Conservation (phyloP, 129 eudicot species). For the Pseudognaphalium luteoalbum region DNA sequence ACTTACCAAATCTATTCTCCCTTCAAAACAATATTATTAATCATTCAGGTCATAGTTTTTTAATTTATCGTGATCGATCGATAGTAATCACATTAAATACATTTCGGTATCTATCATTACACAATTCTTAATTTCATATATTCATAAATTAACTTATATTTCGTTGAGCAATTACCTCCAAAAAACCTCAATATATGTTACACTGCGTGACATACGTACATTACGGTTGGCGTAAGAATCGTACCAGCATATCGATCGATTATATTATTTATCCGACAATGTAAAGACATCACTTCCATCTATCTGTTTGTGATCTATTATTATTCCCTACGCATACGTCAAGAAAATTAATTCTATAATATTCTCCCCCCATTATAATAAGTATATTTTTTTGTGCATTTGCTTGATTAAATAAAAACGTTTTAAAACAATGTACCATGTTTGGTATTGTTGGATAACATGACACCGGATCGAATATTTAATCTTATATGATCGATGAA, state of each 20-base stretch:
- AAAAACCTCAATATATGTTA: too few species aligned
- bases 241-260: too few species aligned
- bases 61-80: background rate
- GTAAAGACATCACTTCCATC: slow-evolving; percentile 50
- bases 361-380: background rate
- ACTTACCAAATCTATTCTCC: slow-evolving; percentile 35
- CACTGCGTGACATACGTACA: too few species aligned
- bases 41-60: slow-evolving; percentile 22
- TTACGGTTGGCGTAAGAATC: too few species aligned
- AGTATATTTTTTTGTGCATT: too few species aligned
- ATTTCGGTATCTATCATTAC: too few species aligned
- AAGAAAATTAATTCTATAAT: slow-evolving; percentile 24
- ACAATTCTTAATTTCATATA: too few species aligned
- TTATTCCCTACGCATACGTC: slow-evolving; percentile 22
- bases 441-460: slow-evolving; percentile 34
- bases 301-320: slow-evolving; percentile 12
- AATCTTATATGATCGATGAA: background rate
- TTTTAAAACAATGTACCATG: slow-evolving; percentile 11
- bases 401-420: background rate
- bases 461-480: slow-evolving; percentile 23
- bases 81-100: too few species aligned
- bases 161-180: too few species aligned
- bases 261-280: slow-evolving; percentile 47
- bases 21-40: slow-evolving; percentile 6
- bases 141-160: too few species aligned